Evolutionary conservation across 805 yeast genomes (phyloP), one percentile per base, ranked within the genome.

Genomic region (Starmerella riodocensis): DNA sequence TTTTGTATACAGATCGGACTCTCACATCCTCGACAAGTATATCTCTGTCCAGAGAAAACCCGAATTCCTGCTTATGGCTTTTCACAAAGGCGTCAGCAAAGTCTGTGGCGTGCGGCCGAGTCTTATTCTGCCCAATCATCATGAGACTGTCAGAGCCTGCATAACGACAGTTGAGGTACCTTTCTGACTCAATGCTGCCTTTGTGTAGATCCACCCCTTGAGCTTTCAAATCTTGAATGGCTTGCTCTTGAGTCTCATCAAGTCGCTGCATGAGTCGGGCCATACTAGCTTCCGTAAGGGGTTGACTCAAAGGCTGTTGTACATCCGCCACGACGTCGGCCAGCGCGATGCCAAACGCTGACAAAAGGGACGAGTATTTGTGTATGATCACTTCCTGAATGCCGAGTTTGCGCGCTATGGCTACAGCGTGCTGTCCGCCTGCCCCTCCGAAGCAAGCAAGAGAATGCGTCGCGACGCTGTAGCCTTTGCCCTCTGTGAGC

Each of bases 391-490:
- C 79, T 22, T 73, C 71, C 11, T 64, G 56, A 34, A 84, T 78
- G 7, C 85, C 85, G 44, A 84, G 64, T 20, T 70, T 67, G 41
- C 71, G 66, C 1, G 93, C 93, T 26, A 84, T 75, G 8, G 80
- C 75, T 35, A 72, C 75, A 2, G 91, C 86, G 58, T 81, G 86
- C 59, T 84, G 94, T 7, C 94, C 94, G 39, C 94, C 94, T 20
- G 93, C 93, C 35, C 94, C 94, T 34, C 94, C 94, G 60, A 84
- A 84, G 2, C 88, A 70, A 1, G 85, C 93, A 43, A 84, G 60
- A 42, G 78, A 62, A 56, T 84, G 94, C 9, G 69, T 63, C 8
- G 78, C 56, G 0, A 75, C 67, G 30, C 71, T 66, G 53, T 75
- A 74, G 4, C 94, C 94, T 53, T 76, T 81, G 2, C 88, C 82